A percentile compares a stretch with the other conserved stretches of the same genome.
Evolutionary conservation across 108 stramenopile species (phyloP).

Genomic region (Pseudonitzschia delicatissima): DNA sequence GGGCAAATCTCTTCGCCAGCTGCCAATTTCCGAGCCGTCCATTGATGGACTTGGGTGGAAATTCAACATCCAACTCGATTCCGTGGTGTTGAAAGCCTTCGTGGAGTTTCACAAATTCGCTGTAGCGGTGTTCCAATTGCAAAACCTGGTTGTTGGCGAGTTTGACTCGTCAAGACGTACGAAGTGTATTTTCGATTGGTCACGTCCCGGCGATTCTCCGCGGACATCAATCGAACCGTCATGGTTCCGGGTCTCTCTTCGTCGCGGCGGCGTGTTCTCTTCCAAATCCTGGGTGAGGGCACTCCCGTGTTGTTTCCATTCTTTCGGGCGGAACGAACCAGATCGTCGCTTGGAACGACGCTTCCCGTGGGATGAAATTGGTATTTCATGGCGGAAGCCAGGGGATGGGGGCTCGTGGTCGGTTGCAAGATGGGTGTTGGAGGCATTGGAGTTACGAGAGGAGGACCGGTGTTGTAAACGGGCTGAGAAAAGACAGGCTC

Average conservation of each 20-base stretch:
- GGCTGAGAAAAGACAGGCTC: too few species aligned
- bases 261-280: constrained; percentile 29
- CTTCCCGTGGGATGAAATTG: background rate
- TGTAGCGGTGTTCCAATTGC: constrained; percentile 61
- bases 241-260: constrained; percentile 19
- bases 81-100: constrained; percentile 26
- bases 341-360: background rate
- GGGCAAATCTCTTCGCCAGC: constrained; percentile 31
- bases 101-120: constrained; percentile 60
- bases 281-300: constrained; percentile 42
- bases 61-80: constrained; percentile 29
- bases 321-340: constrained; percentile 38
- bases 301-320: constrained; percentile 45
- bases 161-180: constrained; percentile 47
- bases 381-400: background rate
- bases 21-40: constrained; percentile 72
- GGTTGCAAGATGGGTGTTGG: background rate
- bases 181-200: constrained; percentile 41
- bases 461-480: too few species aligned
- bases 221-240: constrained; percentile 43
- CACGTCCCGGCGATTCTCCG: constrained; percentile 46
- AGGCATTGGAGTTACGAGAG: background rate
- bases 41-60: constrained; percentile 52
- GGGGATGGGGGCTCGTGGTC: constrained; percentile 3
- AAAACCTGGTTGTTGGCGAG: constrained; percentile 16